phyloP scores from a whole-genome alignment of 176 grass and related monocot species.

The Urochloa ruziziensis region DNA sequence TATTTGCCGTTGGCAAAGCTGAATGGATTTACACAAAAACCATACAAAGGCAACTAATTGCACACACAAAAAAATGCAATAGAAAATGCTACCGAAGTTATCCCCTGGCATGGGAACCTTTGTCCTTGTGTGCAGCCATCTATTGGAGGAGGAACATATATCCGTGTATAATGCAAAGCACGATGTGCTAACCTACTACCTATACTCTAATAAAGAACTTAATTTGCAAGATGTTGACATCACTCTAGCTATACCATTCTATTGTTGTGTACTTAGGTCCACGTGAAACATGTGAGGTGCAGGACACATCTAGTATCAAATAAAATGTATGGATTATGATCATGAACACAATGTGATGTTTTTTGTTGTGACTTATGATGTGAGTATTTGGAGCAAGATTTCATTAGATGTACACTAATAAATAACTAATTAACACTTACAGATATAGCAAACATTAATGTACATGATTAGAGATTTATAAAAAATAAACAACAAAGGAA shows the following conservation, averaged over 20 bases:
- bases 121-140: too few relatives aligned
- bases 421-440: neutral
- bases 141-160: neutral
- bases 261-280: neutral
- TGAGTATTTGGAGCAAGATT: neutral
- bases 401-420: neutral
- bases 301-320: neutral
- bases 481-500: neutral
- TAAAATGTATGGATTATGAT: neutral
- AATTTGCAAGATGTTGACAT: neutral
- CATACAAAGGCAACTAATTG: too few relatives aligned
- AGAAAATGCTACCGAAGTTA: too few relatives aligned
- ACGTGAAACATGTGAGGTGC: neutral
- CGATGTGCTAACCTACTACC: neutral
- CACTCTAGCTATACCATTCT: neutral
- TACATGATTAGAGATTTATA: neutral
- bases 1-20: too few relatives aligned
- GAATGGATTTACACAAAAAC: too few relatives aligned
- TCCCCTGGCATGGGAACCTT: too few relatives aligned
- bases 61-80: too few relatives aligned
- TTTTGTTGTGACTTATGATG: neutral
- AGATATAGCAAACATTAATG: neutral
- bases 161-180: neutral
- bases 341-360: neutral
- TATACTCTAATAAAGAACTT: neutral